Evolutionary conservation across 768 basidiomycete species (phyloP).

Genomic region (Candolleomyces aberdarensis): DNA sequence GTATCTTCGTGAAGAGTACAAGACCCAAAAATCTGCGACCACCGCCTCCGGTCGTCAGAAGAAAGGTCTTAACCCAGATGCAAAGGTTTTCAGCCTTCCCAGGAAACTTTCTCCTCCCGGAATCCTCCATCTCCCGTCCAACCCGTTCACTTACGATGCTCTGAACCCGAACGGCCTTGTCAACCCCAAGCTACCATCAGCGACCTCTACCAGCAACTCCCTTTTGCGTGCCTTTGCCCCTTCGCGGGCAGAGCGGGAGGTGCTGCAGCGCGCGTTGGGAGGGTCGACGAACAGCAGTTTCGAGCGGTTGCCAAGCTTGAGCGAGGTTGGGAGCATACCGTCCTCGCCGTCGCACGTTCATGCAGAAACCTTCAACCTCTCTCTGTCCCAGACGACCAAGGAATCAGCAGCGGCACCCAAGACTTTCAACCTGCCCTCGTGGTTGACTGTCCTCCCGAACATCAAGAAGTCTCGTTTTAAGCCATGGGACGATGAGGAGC

Average conservation of each 20-base stretch:
- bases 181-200: slow-evolving; percentile 27
- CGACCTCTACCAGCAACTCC: slow-evolving; percentile 44
- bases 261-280: slow-evolving; percentile 73
- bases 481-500: slow-evolving; percentile 79
- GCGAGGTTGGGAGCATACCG: slow-evolving; percentile 71
- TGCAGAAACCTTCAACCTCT: slow-evolving; percentile 23
- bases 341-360: slow-evolving; percentile 61
- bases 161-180: slow-evolving; percentile 61
- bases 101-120: slow-evolving; percentile 22
- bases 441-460: slow-evolving; percentile 60
- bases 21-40: neutral
- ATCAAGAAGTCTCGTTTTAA: slow-evolving; percentile 73
- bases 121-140: slow-evolving; percentile 11
- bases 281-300: slow-evolving; percentile 72
- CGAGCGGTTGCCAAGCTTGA: slow-evolving; percentile 74
- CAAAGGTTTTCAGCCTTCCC: slow-evolving; percentile 71
- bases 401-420: slow-evolving; percentile 24
- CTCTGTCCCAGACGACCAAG: slow-evolving; percentile 18
- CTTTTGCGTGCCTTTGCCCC: slow-evolving; percentile 83
- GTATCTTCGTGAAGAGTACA: neutral
- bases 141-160: slow-evolving; percentile 41
- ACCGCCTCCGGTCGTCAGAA: slow-evolving; percentile 40
- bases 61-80: slow-evolving; percentile 81
- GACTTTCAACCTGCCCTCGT: slow-evolving; percentile 44
- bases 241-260: slow-evolving; percentile 85